Conservation (phyloP, 208 protist genomes). For the Naegleria lovaniensis region DNA sequence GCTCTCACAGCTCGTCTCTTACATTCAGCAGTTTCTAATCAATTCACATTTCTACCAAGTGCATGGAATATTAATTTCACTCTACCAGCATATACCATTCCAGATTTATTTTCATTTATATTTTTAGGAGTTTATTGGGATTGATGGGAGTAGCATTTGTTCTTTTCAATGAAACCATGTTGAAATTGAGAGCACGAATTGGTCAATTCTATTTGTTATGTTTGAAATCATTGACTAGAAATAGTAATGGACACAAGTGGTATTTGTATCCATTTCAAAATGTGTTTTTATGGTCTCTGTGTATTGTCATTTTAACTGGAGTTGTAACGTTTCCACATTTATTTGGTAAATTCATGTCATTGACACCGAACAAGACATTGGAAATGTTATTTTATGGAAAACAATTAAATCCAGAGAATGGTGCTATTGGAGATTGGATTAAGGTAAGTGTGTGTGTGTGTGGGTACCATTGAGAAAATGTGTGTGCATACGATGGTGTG, state of each 20-base stretch:
- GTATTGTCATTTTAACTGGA: not conserved
- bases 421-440: not conserved
- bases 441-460: not conserved
- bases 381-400: not conserved
- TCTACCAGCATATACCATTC: not conserved
- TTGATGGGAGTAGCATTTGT: not conserved
- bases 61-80: not conserved
- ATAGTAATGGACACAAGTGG: not conserved
- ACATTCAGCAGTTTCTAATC: not conserved
- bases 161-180: not conserved
- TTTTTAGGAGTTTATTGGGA: not conserved
- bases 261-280: not conserved
- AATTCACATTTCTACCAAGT: not conserved
- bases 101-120: conserved; percentile 1
- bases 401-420: not conserved
- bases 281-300: not conserved
- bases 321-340: not conserved
- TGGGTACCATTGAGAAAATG: too few species aligned
- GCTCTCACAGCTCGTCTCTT: not conserved
- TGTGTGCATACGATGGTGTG: not conserved
- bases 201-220: not conserved
- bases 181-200: not conserved
- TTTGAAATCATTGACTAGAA: not conserved
- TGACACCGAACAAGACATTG: not conserved
- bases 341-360: not conserved